A percentile compares a stretch with the other conserved stretches of the same genome.
These are phyloP conservation scores for Arthromyces matolae DNA, from an alignment of 768 basidiomycete genomes.

Conservation along the genomic window DNA sequence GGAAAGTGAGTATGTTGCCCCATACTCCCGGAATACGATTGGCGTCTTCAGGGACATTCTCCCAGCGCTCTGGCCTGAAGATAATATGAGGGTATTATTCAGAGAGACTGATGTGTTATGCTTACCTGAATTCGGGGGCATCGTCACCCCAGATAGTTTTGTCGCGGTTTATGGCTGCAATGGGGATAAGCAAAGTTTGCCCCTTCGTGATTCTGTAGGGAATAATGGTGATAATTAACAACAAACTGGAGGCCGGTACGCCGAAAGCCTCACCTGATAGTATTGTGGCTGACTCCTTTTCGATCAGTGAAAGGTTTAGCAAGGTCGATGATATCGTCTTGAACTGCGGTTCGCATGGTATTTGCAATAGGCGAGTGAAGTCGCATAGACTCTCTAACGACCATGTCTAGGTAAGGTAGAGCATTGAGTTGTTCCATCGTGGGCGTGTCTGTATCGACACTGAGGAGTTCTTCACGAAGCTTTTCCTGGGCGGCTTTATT, in stretches of 20 bases:
- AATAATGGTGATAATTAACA: neutral
- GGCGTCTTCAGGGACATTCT: slow-evolving; percentile 39
- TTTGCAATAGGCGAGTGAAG: slow-evolving; percentile 48
- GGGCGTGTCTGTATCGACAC: slow-evolving; percentile 51
- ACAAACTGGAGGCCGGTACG: neutral
- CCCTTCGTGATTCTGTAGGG: slow-evolving; percentile 42
- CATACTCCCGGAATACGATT: slow-evolving; percentile 54
- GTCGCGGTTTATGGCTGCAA: slow-evolving; percentile 48
- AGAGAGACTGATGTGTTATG: neutral
- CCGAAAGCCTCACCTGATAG: slow-evolving; percentile 33
- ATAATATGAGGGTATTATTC: slow-evolving; percentile 7
- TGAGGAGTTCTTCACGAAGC: slow-evolving; percentile 55
- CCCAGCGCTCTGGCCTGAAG: slow-evolving; percentile 64
- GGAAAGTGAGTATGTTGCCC: slow-evolving; percentile 57
- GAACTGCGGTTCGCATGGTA: slow-evolving; percentile 40
- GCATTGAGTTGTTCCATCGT: slow-evolving; percentile 66
- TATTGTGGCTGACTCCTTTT: slow-evolving; percentile 36
- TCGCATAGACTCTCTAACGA: slow-evolving; percentile 59
- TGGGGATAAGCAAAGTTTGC: slow-evolving; percentile 44
- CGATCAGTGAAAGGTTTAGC: slow-evolving; percentile 41
- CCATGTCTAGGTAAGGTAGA: slow-evolving; percentile 66
- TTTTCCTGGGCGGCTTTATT: slow-evolving; percentile 46
- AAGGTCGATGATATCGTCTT: slow-evolving; percentile 52
- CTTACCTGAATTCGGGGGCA: slow-evolving; percentile 57
- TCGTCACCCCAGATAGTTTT: slow-evolving; percentile 61